Conservation (phyloP, 169 alveolate genomes). For the Babesia bovis region DNA sequence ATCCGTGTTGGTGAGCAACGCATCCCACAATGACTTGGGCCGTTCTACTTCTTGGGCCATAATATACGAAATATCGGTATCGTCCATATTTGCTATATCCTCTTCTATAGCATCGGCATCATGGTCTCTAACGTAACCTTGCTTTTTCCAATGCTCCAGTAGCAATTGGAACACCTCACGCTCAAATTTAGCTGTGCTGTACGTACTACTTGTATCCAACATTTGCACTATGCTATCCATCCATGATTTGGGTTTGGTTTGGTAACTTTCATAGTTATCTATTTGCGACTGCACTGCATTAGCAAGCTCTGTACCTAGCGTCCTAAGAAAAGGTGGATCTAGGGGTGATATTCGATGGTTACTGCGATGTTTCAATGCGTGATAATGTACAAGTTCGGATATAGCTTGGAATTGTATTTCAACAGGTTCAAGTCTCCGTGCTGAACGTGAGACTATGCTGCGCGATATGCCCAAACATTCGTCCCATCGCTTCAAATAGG, state of each 20-base stretch:
- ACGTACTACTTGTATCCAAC: neutral
- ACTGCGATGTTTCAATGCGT: slow-evolving; percentile 8
- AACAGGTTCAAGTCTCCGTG: slow-evolving; percentile 36
- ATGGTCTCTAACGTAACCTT: neutral
- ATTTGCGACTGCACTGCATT: slow-evolving; percentile 31
- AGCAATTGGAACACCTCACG: slow-evolving; percentile 26
- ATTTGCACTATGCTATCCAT: neutral
- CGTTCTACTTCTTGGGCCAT: neutral
- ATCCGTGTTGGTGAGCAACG: neutral
- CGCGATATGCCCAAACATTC: slow-evolving; percentile 19
- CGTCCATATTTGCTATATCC: slow-evolving; percentile 7
- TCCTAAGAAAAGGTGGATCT: slow-evolving; percentile 13
- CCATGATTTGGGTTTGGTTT: neutral
- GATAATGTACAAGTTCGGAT: slow-evolving; percentile 39
- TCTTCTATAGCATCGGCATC: slow-evolving; percentile 6
- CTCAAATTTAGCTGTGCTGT: slow-evolving; percentile 14
- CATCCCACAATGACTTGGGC: slow-evolving; percentile 13
- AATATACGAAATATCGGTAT: slow-evolving; percentile 40
- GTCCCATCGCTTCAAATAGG: slow-evolving; percentile 23
- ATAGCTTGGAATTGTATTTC: slow-evolving; percentile 57
- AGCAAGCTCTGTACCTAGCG: slow-evolving; percentile 53
- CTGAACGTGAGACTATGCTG: neutral
- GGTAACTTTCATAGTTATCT: slow-evolving; percentile 13
- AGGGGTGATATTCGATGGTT: slow-evolving; percentile 9
- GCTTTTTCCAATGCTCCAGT: slow-evolving; percentile 35